Conservation (phyloP, 2,329 filamentous ascomycete genomes). For the Zymoseptoria brevis region DNA sequence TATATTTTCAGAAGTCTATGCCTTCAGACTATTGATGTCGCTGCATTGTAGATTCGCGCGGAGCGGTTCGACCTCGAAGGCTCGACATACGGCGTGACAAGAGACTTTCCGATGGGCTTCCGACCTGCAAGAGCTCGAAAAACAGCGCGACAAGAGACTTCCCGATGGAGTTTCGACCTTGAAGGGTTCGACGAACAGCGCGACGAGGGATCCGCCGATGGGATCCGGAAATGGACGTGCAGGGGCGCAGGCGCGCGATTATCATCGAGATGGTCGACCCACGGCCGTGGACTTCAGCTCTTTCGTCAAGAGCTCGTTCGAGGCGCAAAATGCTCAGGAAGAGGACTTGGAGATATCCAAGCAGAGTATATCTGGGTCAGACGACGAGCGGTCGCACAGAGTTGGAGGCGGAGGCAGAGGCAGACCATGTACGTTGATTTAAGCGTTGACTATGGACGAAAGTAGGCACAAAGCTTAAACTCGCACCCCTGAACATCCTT, state of each 20-base stretch:
- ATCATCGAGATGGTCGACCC: constrained; percentile 10
- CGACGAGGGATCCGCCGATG: constrained; percentile 71
- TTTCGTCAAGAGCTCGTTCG: constrained; percentile 21
- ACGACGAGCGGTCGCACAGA: no score
- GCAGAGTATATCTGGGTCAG: background rate
- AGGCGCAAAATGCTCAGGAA: constrained; percentile 14
- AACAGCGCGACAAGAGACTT: constrained; percentile 36
- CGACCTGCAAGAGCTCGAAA: constrained; percentile 46
- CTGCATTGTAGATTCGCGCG: constrained; percentile 67
- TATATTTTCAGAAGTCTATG: constrained; percentile 57
- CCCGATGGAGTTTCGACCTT: no score
- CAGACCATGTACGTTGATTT: no score
- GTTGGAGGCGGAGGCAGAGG: no score
- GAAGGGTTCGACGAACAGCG: constrained; percentile 28
- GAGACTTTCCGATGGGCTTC: no score
- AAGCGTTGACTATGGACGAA: no score
- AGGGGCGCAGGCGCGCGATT: constrained; percentile 14
- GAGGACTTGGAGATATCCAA: constrained; percentile 6
- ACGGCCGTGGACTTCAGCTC: constrained; percentile 16
- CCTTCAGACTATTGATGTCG: constrained; percentile 69
- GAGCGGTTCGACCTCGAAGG: constrained; percentile 62
- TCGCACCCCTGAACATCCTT: no score
- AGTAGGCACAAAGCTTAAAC: no score
- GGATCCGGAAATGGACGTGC: constrained; percentile 66
- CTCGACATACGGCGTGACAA: constrained; percentile 50